These are phyloP conservation scores for Radiomyces spectabilis DNA, from an alignment of 192 early-diverging fungal genomes.

Conservation along the genomic window DNA sequence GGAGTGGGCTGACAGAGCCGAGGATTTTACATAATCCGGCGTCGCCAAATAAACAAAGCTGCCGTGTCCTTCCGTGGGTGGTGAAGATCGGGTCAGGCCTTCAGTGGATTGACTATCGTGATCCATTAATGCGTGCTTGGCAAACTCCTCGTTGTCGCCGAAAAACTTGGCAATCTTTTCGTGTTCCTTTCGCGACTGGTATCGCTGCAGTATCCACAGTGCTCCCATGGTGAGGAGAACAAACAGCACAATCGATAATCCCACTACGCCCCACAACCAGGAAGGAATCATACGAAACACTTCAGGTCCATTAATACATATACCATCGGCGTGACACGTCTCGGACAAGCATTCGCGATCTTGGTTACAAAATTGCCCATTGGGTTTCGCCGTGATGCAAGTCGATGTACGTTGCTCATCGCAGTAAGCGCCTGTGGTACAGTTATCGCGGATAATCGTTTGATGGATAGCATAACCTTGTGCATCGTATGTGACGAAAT, in stretches of 20 bases:
- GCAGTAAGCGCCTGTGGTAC: constrained; percentile 22
- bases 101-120: not conserved
- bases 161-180: constrained; percentile 25
- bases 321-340: constrained; percentile 14
- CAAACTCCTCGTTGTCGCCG: constrained; percentile 21
- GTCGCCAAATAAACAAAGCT: constrained; percentile 19
- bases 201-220: constrained; percentile 29
- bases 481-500: constrained; percentile 17
- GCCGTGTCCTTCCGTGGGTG: not conserved
- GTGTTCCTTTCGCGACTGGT: constrained; percentile 27
- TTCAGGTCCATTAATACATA: constrained; percentile 21
- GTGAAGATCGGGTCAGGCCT: not conserved
- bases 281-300: constrained; percentile 13
- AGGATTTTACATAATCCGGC: constrained; percentile 18
- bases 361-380: constrained; percentile 11
- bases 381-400: constrained; percentile 9
- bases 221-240: constrained; percentile 7
- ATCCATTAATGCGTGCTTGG: constrained; percentile 12
- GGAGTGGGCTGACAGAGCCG: no score
- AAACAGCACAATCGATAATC: constrained; percentile 17
- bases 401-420: not conserved
- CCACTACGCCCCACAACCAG: constrained; percentile 22
- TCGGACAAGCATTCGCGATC: constrained; percentile 24
- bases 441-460: constrained; percentile 26
- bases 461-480: constrained; percentile 6